These are phyloP conservation scores for Hypholoma sublateritium DNA, from an alignment of 768 basidiomycete genomes.

Conservation along the genomic window DNA sequence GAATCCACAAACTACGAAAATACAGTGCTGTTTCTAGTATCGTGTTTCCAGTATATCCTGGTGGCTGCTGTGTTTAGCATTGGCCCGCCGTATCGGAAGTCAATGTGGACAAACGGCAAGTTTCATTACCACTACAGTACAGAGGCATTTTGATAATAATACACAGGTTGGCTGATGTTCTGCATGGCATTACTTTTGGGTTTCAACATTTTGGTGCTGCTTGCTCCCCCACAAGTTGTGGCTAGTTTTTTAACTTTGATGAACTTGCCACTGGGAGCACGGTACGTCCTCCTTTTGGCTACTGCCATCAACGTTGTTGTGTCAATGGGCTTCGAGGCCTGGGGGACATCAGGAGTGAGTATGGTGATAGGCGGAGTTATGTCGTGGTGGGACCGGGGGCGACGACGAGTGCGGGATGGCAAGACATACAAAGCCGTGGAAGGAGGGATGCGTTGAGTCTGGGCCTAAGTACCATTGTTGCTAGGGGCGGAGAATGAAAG, in stretches of 20 bases:
- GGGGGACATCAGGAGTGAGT: constrained; percentile 61
- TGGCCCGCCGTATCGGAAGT: constrained; percentile 92
- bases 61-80: constrained; percentile 98
- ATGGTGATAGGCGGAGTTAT: constrained; percentile 48
- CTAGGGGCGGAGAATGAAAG: constrained; percentile 17
- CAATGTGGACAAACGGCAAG: constrained; percentile 94
- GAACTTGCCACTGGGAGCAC: constrained; percentile 66
- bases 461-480: constrained; percentile 5
- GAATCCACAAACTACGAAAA: constrained; percentile 91
- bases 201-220: constrained; percentile 77
- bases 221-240: constrained; percentile 64
- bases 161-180: constrained; percentile 78
- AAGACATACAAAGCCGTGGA: constrained; percentile 88
- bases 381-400: constrained; percentile 40
- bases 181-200: constrained; percentile 66
- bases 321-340: constrained; percentile 78
- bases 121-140: constrained; percentile 1
- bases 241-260: constrained; percentile 73
- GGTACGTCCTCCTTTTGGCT: constrained; percentile 65
- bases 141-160: constrained; percentile 2
- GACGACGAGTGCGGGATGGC: constrained; percentile 55
- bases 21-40: constrained; percentile 86
- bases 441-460: constrained; percentile 53
- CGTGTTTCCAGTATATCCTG: constrained; percentile 98
- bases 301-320: constrained; percentile 68